A percentile compares a stretch with the other conserved stretches of the same genome.
Evolutionary conservation across 108 stramenopile species (phyloP).

Genomic region (Pseudonitzschia multiseries): DNA sequence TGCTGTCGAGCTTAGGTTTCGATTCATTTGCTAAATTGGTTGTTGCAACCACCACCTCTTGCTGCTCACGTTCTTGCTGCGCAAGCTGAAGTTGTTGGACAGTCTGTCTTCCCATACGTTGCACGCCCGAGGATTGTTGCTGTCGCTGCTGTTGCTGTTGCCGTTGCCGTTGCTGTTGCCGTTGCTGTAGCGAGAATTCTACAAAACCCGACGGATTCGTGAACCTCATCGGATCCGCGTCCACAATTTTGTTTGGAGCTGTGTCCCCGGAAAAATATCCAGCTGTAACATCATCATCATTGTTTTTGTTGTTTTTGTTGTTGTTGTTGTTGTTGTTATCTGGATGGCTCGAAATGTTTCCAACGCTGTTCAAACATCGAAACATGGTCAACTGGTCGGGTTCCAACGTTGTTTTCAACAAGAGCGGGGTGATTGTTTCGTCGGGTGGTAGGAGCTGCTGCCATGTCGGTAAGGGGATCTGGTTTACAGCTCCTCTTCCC

Average conservation of each 20-base stretch:
- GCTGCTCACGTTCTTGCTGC: constrained; percentile 6
- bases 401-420: constrained; percentile 13
- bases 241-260: no score
- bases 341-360: constrained; percentile 14
- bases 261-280: no score
- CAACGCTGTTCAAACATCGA: constrained; percentile 23
- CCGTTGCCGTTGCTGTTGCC: constrained; percentile 18
- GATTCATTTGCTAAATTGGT: background rate
- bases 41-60: background rate
- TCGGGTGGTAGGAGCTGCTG: background rate
- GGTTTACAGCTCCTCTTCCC: background rate
- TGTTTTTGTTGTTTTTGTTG: background rate
- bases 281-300: constrained; percentile 21
- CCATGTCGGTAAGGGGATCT: background rate
- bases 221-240: no score
- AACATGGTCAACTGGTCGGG: constrained; percentile 42
- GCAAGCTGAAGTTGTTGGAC: constrained; percentile 1
- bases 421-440: constrained; percentile 13
- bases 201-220: no score
- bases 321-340: background rate
- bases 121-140: background rate
- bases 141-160: background rate
- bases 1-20: background rate
- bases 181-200: constrained; percentile 15
- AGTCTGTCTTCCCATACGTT: background rate